Base-by-base conservation (phyloP, 306 rosid species). In the Prunus dulcis region DNA sequence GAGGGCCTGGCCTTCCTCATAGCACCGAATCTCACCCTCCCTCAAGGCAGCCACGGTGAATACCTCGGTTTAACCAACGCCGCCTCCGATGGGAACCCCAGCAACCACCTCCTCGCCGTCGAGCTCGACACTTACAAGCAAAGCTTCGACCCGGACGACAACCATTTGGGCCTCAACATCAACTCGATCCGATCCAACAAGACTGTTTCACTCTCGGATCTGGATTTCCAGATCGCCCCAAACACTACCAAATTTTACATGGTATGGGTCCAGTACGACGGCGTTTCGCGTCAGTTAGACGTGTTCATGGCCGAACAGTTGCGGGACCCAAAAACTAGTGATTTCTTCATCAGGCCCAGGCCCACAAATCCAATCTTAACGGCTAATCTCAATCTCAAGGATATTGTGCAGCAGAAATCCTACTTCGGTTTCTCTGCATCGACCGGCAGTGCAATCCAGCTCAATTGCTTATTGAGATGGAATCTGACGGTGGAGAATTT, bases 341-440 rank as follows among this genome's bases (percentile, higher is more conserved):
- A 0, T 4, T 71, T 64, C 1, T 41, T 52, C n/a, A 78, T 79
- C 32, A 69, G 15, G 4, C 38, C 70, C 5, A 88, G 83, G 12
- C 97, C 97, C 3, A 7, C 10, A 1, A 69, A 55, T 15, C 88
- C 95, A 0, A 41, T 88, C 9, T 14, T 91, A n/a, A 80, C 60
- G 13, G 57, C 83, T 18, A 6, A 22, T 38, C 73, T 91, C 5
- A 87, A 82, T 47, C 86, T 91, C 7, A 78, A 14, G 41, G 0
- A 2, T 2, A 12, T 80, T 0, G 83, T 89, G 38, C 81, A 76
- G 1, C 78, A 68, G 46, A 22, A 62, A 0, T 91, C 97, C 1
- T 89, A 83, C 50, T 83, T 91, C 19, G 97, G 97, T 4, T 91
- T 91, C 67, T 79, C 97, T 2, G 97, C 91, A 47, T 88, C 97